A percentile compares a stretch with the other conserved stretches of the same genome.
phyloP scores from a whole-genome alignment of 768 basidiomycete genomes.

The Infundibulicybe gibba region DNA sequence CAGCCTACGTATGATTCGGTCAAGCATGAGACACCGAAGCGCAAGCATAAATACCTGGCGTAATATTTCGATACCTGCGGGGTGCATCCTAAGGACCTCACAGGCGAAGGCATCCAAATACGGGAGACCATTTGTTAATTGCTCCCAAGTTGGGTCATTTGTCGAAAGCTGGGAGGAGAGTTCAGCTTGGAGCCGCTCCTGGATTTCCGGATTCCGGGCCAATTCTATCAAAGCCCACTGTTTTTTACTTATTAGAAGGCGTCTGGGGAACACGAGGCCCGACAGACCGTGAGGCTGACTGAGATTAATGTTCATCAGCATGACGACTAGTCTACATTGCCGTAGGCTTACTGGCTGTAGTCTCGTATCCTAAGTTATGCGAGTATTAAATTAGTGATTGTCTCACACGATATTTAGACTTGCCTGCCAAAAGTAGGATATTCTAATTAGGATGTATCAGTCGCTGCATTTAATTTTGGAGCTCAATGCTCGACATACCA shows the following conservation, averaged over 20 bases:
- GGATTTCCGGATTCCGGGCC: slow-evolving; percentile 12
- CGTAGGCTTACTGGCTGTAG: background rate
- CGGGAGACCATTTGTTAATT: slow-evolving; percentile 28
- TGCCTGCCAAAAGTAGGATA: slow-evolving; percentile 29
- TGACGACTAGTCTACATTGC: background rate
- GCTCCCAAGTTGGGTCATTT: slow-evolving; percentile 34
- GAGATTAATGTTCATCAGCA: background rate
- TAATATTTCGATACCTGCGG: slow-evolving; percentile 21
- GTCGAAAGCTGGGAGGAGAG: slow-evolving; percentile 3
- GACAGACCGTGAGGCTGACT: slow-evolving; percentile 2
- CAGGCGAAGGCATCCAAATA: slow-evolving; percentile 38
- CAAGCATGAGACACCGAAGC: background rate
- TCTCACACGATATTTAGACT: background rate
- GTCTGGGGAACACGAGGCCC: background rate
- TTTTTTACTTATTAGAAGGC: background rate
- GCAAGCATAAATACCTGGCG: slow-evolving; percentile 21
- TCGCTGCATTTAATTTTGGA: slow-evolving; percentile 27
- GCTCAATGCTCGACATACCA: slow-evolving; percentile 35
- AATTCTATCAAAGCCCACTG: slow-evolving; percentile 21
- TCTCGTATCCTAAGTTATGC: slow-evolving; percentile 1
- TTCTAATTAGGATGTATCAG: slow-evolving; percentile 19
- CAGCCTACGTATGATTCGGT: background rate
- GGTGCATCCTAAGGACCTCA: slow-evolving; percentile 34
- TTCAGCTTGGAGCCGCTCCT: slow-evolving; percentile 14
- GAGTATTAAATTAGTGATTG: background rate